Evolutionary conservation across 2,329 filamentous ascomycete species (phyloP).

Genomic region (Chrysosporium keratinophilum): DNA sequence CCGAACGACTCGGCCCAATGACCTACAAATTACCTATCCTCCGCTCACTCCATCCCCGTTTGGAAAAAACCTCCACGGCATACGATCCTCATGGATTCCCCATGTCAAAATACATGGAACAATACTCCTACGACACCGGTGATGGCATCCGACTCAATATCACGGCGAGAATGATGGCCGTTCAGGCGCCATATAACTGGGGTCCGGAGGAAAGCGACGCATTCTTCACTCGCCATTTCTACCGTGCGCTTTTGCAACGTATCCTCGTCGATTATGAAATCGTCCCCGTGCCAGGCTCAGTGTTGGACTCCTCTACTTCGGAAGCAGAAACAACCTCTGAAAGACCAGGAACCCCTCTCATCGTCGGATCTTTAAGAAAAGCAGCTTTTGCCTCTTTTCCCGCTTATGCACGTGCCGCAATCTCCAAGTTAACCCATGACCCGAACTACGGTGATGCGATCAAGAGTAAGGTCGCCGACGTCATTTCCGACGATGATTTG

Average conservation of each 20-base stretch:
- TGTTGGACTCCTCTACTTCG: constrained; percentile 17
- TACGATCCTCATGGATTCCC: constrained; percentile 87
- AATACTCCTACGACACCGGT: constrained; percentile 44
- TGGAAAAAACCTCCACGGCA: constrained; percentile 57
- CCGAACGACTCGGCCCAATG: constrained; percentile 75
- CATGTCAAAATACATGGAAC: constrained; percentile 63
- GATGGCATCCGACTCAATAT: constrained; percentile 77
- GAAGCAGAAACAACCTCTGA: background rate
- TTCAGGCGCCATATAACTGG: constrained; percentile 93
- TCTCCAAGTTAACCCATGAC: constrained; percentile 60
- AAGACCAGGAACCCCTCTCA: constrained; percentile 59
- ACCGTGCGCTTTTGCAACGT: constrained; percentile 76
- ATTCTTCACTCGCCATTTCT: constrained; percentile 92
- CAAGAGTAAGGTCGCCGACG: constrained; percentile 50
- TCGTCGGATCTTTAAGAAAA: constrained; percentile 77
- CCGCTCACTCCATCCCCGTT: constrained; percentile 61
- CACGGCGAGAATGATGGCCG: constrained; percentile 95
- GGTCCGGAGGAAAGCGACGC: constrained; percentile 64
- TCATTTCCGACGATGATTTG: constrained; percentile 65
- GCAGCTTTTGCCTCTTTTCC: constrained; percentile 64
- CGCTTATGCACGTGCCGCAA: constrained; percentile 68
- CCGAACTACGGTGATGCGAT: constrained; percentile 52
- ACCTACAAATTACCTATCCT: constrained; percentile 75
- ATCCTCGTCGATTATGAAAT: constrained; percentile 82
- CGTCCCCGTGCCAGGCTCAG: constrained; percentile 47